These are phyloP conservation scores for Cyberlindnera galapagoensis DNA, from an alignment of 805 yeast species.

Conservation along the genomic window DNA sequence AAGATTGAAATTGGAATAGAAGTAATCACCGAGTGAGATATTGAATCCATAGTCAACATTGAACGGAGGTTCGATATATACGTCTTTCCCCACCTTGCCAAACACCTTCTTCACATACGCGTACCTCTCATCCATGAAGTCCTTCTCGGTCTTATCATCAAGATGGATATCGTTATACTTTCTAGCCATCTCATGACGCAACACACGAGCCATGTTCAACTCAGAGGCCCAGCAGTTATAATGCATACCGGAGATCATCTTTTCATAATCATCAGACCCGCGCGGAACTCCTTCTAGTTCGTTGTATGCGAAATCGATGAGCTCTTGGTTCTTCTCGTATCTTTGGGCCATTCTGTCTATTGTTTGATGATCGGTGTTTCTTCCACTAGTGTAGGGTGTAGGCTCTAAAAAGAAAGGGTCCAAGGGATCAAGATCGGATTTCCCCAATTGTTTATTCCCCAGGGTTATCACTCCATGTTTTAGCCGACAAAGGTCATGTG, in stretches of 20 bases:
- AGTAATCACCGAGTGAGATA: constrained; percentile 45
- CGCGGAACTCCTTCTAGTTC: constrained; percentile 17
- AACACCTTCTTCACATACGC: constrained; percentile 33
- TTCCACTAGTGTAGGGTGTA: too few relatives aligned
- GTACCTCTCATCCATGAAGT: constrained; percentile 30
- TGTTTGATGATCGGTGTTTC: too few relatives aligned
- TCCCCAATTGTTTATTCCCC: too few relatives aligned
- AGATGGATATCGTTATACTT: constrained; percentile 23
- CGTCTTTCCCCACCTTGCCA: constrained; percentile 34
- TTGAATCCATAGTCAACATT: constrained; percentile 64
- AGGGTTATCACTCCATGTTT: too few relatives aligned
- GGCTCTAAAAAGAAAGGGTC: too few relatives aligned
- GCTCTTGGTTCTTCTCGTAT: constrained; percentile 19
- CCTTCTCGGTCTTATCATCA: constrained; percentile 24
- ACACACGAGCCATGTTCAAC: constrained; percentile 21
- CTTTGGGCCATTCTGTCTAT: constrained; percentile 21
- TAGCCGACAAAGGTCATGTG: too few relatives aligned
- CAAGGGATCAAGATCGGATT: too few relatives aligned
- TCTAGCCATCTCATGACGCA: constrained; percentile 23
- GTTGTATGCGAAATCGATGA: constrained; percentile 18
- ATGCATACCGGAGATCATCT: constrained; percentile 47
- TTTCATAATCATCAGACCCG: constrained; percentile 38
- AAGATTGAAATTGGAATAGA: constrained; percentile 54
- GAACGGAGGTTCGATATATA: constrained; percentile 52
- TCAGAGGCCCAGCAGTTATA: constrained; percentile 31